These are phyloP conservation scores for Adiantum capillusveneris DNA, from an alignment of 75 land plant genomes.

Conservation along the genomic window DNA sequence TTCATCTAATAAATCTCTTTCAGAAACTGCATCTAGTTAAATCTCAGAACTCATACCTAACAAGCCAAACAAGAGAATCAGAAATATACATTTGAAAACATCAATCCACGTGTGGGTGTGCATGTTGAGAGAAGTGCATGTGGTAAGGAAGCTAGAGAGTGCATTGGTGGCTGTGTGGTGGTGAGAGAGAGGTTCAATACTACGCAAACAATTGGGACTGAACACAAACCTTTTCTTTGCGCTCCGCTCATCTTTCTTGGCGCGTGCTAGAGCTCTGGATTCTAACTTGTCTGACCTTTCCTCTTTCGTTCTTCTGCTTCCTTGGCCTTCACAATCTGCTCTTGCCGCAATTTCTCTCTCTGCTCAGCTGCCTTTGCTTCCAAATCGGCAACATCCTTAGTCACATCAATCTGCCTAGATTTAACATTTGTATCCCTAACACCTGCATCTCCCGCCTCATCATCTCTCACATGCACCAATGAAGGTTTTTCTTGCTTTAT, in stretches of 20 bases:
- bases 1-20: neutral
- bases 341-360: slow-evolving; percentile 42
- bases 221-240: slow-evolving; percentile 58
- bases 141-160: neutral
- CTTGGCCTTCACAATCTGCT: slow-evolving; percentile 73
- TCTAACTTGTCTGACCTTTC: slow-evolving; percentile 68
- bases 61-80: neutral
- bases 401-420: neutral
- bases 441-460: neutral
- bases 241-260: slow-evolving; percentile 81
- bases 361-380: slow-evolving; percentile 49
- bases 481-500: neutral
- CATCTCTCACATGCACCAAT: neutral
- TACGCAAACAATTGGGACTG: slow-evolving; percentile 9
- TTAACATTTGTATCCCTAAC: neutral
- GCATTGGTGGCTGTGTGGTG: neutral
- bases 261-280: slow-evolving; percentile 54
- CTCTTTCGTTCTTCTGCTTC: slow-evolving; percentile 85
- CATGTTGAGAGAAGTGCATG: neutral
- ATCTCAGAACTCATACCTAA: neutral
- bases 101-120: too few relatives aligned
- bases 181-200: neutral
- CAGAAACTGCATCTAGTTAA: neutral
- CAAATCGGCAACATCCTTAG: slow-evolving; percentile 19
- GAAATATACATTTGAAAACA: neutral